These are phyloP conservation scores for Globisporangium nodosum DNA, from an alignment of 352 stramenopile species.

Conservation along the genomic window DNA sequence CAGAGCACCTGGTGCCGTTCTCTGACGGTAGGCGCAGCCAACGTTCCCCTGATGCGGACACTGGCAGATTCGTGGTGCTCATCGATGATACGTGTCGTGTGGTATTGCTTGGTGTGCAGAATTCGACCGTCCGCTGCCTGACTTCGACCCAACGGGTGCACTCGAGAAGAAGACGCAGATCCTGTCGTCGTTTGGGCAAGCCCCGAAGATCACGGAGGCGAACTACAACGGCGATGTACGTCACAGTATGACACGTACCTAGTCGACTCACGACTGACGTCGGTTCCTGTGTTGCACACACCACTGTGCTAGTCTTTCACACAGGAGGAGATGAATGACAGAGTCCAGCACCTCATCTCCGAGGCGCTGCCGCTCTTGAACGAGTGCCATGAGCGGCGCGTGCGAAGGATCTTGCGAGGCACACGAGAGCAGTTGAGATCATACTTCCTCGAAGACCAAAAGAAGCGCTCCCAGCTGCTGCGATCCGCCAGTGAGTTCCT, in stretches of 20 bases:
- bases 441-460: slow-evolving; percentile 9
- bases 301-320: neutral
- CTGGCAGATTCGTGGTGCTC: neutral
- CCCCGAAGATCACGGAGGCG: slow-evolving; percentile 16
- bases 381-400: slow-evolving; percentile 10
- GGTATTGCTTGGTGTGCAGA: slow-evolving; percentile 13
- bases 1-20: slow-evolving; percentile 9
- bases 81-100: neutral
- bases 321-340: slow-evolving; percentile 8
- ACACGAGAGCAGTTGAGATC: slow-evolving; percentile 8
- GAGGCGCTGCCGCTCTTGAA: slow-evolving; percentile 9
- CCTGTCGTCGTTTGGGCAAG: slow-evolving; percentile 23
- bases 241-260: neutral
- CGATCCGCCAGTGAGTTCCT: slow-evolving; percentile 11
- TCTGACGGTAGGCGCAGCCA: slow-evolving; percentile 4
- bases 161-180: slow-evolving; percentile 23
- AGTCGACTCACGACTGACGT: neutral
- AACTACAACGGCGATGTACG: slow-evolving; percentile 36
- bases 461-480: slow-evolving; percentile 1
- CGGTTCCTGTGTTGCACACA: neutral
- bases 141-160: slow-evolving; percentile 28
- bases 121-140: slow-evolving; percentile 28
- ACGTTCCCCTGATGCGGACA: neutral
- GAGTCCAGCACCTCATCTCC: slow-evolving; percentile 11
- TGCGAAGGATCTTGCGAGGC: slow-evolving; percentile 11